A percentile compares a stretch with the other conserved stretches of the same genome.
Evolutionary conservation across 2,329 filamentous ascomycete genomes (phyloP).

Genomic region (Aureobasidium pullulans): DNA sequence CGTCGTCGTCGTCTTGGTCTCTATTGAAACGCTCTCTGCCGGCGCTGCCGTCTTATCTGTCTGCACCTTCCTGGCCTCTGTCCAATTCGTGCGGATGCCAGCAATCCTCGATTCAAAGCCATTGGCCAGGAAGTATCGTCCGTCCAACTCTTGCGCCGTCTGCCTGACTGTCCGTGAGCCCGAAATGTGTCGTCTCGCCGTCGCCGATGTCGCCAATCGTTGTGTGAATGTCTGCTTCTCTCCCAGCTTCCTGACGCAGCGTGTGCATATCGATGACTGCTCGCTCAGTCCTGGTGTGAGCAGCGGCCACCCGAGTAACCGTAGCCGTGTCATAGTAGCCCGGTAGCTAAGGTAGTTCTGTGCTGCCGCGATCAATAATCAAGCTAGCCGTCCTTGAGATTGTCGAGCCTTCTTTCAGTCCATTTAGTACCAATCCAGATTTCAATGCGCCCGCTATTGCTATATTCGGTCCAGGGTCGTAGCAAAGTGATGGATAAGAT

Average conservation of each 20-base stretch:
- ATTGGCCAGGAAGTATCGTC: conserved; percentile 30
- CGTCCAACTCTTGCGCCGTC: conserved; percentile 21
- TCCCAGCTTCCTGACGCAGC: conserved; percentile 23
- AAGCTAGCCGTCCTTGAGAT: not conserved
- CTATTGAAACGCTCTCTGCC: not conserved
- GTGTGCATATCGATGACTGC: conserved; percentile 20
- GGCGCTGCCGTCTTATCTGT: not conserved
- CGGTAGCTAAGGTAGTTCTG: not conserved
- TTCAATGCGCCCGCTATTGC: too few species aligned
- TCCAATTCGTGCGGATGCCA: conserved; percentile 7
- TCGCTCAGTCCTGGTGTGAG: not conserved
- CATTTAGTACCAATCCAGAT: not conserved
- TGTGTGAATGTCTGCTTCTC: conserved; percentile 16
- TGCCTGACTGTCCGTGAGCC: conserved; percentile 12
- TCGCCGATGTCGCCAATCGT: conserved; percentile 17
- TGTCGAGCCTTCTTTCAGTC: not conserved
- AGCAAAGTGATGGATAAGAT: not conserved
- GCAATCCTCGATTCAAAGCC: conserved; percentile 18
- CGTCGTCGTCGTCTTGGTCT: not conserved
- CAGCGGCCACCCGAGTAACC: not conserved
- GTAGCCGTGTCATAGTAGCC: conserved; percentile 6
- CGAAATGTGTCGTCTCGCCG: conserved; percentile 20
- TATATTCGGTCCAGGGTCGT: not conserved
- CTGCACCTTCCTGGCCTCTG: not conserved
- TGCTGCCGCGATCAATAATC: not conserved